Conservation (phyloP, 2,329 filamentous ascomycete genomes). For the Nannizziopsis barbatae region DNA sequence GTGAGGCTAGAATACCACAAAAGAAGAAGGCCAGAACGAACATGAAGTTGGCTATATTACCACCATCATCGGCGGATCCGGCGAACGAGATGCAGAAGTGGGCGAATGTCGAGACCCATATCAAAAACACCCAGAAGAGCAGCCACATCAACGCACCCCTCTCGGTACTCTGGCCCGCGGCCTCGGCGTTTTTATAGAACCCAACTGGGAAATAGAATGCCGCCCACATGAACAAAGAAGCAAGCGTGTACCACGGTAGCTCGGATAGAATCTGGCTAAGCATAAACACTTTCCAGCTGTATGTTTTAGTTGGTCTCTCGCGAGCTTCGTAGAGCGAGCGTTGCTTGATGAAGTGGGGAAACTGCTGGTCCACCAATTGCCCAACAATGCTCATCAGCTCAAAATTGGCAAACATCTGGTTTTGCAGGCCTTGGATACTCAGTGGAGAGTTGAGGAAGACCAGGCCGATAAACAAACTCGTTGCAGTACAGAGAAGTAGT, state of each 20-base stretch:
- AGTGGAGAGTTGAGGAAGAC: constrained; percentile 66
- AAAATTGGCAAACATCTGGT: constrained; percentile 85
- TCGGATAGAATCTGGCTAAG: constrained; percentile 60
- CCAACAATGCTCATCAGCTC: constrained; percentile 73
- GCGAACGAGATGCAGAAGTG: constrained; percentile 62
- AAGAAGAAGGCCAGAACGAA: constrained; percentile 51
- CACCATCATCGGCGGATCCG: constrained; percentile 56
- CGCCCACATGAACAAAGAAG: constrained; percentile 51
- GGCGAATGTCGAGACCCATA: constrained; percentile 61
- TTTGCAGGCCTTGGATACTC: constrained; percentile 68
- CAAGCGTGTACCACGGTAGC: constrained; percentile 53
- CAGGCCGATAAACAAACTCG: constrained; percentile 67
- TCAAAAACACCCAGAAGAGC: constrained; percentile 52
- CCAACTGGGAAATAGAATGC: constrained; percentile 58
- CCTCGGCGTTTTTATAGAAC: constrained; percentile 33
- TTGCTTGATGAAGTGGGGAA: constrained; percentile 49
- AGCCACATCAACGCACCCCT: constrained; percentile 56
- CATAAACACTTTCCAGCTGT: constrained; percentile 65
- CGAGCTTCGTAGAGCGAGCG: constrained; percentile 49
- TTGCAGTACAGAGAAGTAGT: constrained; percentile 49
- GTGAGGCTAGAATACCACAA: constrained; percentile 43
- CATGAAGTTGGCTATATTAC: constrained; percentile 50
- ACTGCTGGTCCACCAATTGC: constrained; percentile 42
- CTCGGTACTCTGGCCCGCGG: constrained; percentile 32
- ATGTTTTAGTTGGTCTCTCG: constrained; percentile 54